These are phyloP conservation scores for Zygoascus hellenicus DNA, from an alignment of 1,139 yeast genomes.

Conservation along the genomic window DNA sequence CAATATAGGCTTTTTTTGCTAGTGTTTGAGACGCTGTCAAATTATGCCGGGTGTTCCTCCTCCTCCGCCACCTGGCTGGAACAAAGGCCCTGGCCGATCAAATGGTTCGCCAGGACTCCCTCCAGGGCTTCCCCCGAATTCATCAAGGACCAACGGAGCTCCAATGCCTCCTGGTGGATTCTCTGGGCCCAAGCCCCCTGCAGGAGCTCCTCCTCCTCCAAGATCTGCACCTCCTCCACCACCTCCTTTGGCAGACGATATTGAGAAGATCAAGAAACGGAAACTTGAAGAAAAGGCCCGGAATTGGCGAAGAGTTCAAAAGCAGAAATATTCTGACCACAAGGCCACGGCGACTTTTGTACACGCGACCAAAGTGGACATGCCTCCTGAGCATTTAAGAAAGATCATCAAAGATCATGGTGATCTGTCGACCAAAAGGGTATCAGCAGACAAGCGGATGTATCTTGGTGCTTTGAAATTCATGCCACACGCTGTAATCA, in stretches of 20 bases:
- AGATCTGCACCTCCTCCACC: constrained; percentile 27
- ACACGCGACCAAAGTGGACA: constrained; percentile 62
- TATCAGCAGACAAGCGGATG: constrained; percentile 83
- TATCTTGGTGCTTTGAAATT: constrained; percentile 88
- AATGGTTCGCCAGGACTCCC: constrained; percentile 10
- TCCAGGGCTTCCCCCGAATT: constrained; percentile 18
- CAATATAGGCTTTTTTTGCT: too few relatives aligned
- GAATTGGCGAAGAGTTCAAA: constrained; percentile 65
- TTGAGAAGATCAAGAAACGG: constrained; percentile 13
- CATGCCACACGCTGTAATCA: constrained; percentile 91
- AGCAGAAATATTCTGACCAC: constrained; percentile 42
- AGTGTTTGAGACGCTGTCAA: background rate
- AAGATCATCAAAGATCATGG: constrained; percentile 81
- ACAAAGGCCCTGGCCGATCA: too few relatives aligned
- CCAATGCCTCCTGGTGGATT: constrained; percentile 19
- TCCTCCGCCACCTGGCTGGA: constrained; percentile 10
- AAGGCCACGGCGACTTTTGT: constrained; percentile 41
- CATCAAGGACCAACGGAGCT: constrained; percentile 10
- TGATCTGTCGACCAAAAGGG: constrained; percentile 73
- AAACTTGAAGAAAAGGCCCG: constrained; percentile 41
- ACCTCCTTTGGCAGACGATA: constrained; percentile 24
- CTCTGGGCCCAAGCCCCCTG: constrained; percentile 13
- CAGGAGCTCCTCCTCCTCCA: constrained; percentile 18
- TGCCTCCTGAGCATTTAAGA: constrained; percentile 93
- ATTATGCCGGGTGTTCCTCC: constrained; percentile 1